Evolutionary conservation across 345 rosid genomes (phyloP), one percentile per base, ranked within the genome.

Genomic region (Bretschneidera sinensis): DNA sequence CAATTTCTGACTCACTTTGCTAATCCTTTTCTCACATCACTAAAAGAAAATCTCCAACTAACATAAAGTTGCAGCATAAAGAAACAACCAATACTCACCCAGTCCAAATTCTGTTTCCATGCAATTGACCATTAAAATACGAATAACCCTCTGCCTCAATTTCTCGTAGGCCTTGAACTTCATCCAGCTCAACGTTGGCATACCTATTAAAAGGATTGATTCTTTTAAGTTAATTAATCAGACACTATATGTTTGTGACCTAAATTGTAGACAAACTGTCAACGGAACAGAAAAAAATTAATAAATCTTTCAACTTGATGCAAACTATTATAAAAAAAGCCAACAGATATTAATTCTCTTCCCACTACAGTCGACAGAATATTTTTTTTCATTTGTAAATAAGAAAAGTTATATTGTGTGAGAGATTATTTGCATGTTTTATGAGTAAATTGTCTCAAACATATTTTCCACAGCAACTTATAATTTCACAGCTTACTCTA

Each of bases 81-180:
- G 16, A 55, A 56, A 56, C 24, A 53, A 48, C 28, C 39, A 31
- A 51, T 51, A 65, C 90, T 82, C 60, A 89, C 96, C 97, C 95
- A 28, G 82, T 87, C 97, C 97, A 89, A 54, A 89, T 85, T 71
- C 60, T 81, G 72, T 89, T 89, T 60, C 80, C 85, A 77, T 85
- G 88, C 62, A 85, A 68, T 60, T 89, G 91, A 45, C 97, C 97
- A 75, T 80, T 71, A 73, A 77, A 89, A 66, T 85, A 89, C 17
- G 97, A 86, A 69, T 81, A 86, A 43, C 76, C 66, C 70, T 83
- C 95, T 24, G 77, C 85, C 58, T 76, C 72, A 24, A 81, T 69
- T 80, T 85, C 88, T 48, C 71, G 76, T 21, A 89, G 73, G 52
- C 92, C 81, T 65, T 85, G 85, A 62, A 89, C 74, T 68, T 75